Percentiles rank a stretch among this genome's conserved stretches.
Evolutionary conservation across 352 stramenopile species (phyloP).

Genomic region (Elongisporangium anandrum): DNA sequence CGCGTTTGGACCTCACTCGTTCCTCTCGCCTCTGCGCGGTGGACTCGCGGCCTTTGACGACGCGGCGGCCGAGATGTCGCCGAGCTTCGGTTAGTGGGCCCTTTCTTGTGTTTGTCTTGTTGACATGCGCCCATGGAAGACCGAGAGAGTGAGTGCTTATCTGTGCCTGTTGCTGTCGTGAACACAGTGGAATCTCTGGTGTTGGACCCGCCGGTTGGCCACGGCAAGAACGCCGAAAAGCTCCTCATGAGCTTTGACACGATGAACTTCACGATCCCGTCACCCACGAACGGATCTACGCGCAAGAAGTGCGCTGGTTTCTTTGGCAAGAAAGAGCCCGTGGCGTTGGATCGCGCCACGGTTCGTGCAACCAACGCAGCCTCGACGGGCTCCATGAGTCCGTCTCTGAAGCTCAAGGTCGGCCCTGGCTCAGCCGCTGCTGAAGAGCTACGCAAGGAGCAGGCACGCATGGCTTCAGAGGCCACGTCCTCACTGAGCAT

Average conservation of each 20-base stretch:
- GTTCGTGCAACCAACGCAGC: constrained; percentile 2
- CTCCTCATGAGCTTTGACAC: constrained; percentile 88
- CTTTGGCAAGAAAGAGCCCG: constrained; percentile 30
- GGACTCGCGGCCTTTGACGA: constrained; percentile 42
- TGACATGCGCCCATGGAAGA: constrained; percentile 16
- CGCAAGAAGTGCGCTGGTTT: constrained; percentile 37
- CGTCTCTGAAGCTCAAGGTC: constrained; percentile 30
- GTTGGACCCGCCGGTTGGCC: constrained; percentile 28
- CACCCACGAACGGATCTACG: constrained; percentile 57
- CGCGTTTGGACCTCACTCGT: constrained; percentile 45
- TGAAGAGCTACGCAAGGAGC: constrained; percentile 37
- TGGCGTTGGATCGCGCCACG: constrained; percentile 6
- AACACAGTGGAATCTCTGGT: constrained; percentile 48
- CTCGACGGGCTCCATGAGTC: constrained; percentile 18
- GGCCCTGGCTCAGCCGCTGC: constrained; percentile 15
- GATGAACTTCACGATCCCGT: constrained; percentile 81
- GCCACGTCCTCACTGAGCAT: constrained; percentile 9
- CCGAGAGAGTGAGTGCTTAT: constrained; percentile 37
- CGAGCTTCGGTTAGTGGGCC: constrained; percentile 72
- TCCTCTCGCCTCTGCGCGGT: constrained; percentile 47
- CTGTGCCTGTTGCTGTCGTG: constrained; percentile 14
- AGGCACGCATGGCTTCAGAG: constrained; percentile 9
- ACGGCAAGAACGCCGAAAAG: constrained; percentile 61
- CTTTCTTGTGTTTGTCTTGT: constrained; percentile 28
- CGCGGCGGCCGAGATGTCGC: constrained; percentile 35